A percentile compares a stretch with the other conserved stretches of the same genome.
Conservation (phyloP, 2,329 filamentous ascomycete genomes). For the Talaromyces sp. region DNA sequence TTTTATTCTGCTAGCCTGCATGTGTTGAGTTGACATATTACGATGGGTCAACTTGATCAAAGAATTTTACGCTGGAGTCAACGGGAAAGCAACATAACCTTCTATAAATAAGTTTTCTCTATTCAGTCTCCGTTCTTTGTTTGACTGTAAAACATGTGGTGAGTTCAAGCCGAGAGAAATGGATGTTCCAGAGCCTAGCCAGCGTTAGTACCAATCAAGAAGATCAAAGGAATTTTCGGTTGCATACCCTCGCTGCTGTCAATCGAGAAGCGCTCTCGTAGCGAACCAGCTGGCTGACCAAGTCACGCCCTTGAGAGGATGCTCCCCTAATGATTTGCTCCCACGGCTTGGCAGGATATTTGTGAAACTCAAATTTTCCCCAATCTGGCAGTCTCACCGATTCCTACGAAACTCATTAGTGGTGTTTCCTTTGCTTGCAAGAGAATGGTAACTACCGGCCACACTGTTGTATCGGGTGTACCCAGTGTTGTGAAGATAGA, state of each 20-base stretch:
- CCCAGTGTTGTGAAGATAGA: conserved; percentile 91
- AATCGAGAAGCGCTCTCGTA: conserved; percentile 67
- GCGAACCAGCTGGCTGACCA: conserved; percentile 63
- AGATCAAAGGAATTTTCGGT: not conserved
- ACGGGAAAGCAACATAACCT: not conserved
- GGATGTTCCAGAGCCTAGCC: conserved; percentile 33
- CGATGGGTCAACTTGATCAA: not conserved
- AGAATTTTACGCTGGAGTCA: not conserved
- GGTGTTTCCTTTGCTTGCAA: not conserved
- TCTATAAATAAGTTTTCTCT: not conserved
- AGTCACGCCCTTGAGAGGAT: conserved; percentile 54
- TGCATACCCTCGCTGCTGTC: conserved; percentile 58
- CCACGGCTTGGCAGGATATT: conserved; percentile 67
- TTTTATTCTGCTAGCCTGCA: not conserved
- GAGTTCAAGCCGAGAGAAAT: conserved; percentile 24
- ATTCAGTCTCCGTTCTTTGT: not conserved
- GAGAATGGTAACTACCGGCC: conserved; percentile 57
- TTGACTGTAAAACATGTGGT: not conserved
- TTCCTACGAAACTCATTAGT: conserved; percentile 22
- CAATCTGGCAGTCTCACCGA: conserved; percentile 68
- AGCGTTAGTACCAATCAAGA: conserved; percentile 3
- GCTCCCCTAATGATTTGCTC: conserved; percentile 61
- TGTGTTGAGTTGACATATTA: no score
- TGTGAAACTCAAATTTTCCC: conserved; percentile 74
- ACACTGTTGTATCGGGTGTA: conserved; percentile 71